Conservation (phyloP, 345 rosid genomes). For the Tarenaya hassleriana region DNA sequence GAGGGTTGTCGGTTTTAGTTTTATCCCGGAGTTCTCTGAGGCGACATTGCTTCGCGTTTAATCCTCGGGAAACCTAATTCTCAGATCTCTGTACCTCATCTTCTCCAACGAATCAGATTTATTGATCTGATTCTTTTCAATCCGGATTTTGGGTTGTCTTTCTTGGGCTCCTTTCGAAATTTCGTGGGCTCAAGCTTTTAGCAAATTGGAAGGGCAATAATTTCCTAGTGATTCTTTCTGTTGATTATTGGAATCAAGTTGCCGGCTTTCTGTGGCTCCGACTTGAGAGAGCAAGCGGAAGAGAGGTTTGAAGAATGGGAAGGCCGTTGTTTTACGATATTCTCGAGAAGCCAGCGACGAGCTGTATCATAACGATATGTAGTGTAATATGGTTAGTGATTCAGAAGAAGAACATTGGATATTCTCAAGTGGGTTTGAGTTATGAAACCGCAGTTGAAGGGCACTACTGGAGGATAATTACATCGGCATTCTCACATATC, state of each 20-base stretch:
- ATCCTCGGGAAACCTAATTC: neutral
- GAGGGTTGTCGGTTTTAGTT: neutral
- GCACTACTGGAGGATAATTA: slow-evolving; percentile 87
- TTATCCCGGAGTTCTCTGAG: slow-evolving; percentile 4
- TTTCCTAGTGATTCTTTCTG: neutral
- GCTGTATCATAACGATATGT: slow-evolving; percentile 64
- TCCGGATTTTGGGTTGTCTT: neutral
- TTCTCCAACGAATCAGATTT: too few relatives aligned
- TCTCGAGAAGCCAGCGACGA: slow-evolving; percentile 82
- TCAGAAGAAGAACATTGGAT: slow-evolving; percentile 86
- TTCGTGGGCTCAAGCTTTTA: neutral
- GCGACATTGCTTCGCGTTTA: slow-evolving; percentile 13
- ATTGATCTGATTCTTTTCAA: neutral
- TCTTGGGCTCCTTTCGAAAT: neutral
- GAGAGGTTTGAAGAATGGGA: slow-evolving; percentile 43
- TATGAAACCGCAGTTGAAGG: slow-evolving; percentile 78
- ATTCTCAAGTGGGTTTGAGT: slow-evolving; percentile 86
- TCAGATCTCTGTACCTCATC: slow-evolving; percentile 19
- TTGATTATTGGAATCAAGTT: neutral
- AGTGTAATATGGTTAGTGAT: slow-evolving; percentile 73
- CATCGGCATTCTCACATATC: slow-evolving; percentile 89
- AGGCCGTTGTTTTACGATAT: slow-evolving; percentile 78
- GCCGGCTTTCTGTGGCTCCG: neutral
- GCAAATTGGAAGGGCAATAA: neutral
- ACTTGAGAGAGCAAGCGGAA: too few relatives aligned